A percentile compares a stretch with the other conserved stretches of the same genome.
These are phyloP conservation scores for Saxophila tyrrhenica DNA, from an alignment of 495 filamentous ascomycete genomes.

Conservation along the genomic window DNA sequence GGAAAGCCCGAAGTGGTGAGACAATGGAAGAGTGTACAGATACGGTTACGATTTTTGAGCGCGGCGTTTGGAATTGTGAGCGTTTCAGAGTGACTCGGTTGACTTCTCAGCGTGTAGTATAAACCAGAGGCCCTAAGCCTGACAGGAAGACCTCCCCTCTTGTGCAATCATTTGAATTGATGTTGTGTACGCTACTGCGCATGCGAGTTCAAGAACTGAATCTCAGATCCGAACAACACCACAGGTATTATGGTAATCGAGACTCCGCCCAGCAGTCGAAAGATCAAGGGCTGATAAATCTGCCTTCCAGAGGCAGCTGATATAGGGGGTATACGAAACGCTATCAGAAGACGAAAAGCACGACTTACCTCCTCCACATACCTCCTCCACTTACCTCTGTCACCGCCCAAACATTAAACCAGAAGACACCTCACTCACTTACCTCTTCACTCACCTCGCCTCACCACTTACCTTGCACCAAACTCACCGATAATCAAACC, in stretches of 20 bases:
- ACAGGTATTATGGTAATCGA: no score
- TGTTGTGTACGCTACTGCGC: no score
- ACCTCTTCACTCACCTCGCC: not conserved
- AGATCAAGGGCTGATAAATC: no score
- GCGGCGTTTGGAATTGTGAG: not conserved
- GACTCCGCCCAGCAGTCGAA: no score
- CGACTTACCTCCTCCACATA: not conserved
- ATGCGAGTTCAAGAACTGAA: no score
- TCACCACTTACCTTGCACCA: no score
- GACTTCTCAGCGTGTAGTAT: not conserved
- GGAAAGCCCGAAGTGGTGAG: not conserved
- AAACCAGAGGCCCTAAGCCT: not conserved
- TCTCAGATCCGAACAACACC: no score
- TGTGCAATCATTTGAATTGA: no score
- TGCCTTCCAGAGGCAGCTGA: not conserved
- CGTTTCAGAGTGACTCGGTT: not conserved
- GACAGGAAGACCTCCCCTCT: conserved; percentile 1
- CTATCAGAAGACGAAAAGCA: not conserved
- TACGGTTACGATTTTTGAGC: not conserved
- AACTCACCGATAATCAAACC: not conserved
- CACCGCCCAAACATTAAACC: no score
- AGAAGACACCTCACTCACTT: not conserved
- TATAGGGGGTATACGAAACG: not conserved
- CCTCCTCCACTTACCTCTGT: no score
- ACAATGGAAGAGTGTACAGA: not conserved